These are phyloP conservation scores for Mucor irregularis DNA, from an alignment of 371 early-diverging fungal species.

Conservation along the genomic window DNA sequence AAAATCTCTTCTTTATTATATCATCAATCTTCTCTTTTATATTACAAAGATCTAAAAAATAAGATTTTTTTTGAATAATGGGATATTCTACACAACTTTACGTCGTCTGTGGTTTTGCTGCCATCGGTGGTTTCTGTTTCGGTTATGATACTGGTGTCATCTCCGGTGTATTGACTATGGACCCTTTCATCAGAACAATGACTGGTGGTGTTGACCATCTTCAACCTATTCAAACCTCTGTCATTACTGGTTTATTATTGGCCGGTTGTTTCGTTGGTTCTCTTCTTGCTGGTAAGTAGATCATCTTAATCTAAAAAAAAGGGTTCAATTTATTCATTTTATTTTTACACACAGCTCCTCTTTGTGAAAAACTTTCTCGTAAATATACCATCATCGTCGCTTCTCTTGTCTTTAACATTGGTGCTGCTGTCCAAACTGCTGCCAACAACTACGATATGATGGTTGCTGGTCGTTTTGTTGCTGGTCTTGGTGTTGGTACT, in stretches of 20 bases:
- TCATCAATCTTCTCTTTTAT: background rate
- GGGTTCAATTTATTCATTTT: background rate
- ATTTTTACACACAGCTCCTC: slow-evolving; percentile 24
- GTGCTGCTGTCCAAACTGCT: slow-evolving; percentile 57
- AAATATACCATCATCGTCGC: slow-evolving; percentile 41
- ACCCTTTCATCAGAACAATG: slow-evolving; percentile 43
- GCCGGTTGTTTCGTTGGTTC: slow-evolving; percentile 57
- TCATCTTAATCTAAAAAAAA: background rate
- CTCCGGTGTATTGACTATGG: slow-evolving; percentile 50
- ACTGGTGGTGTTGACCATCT: slow-evolving; percentile 23
- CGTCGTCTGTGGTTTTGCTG: slow-evolving; percentile 39
- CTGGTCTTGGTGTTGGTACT: slow-evolving; percentile 81
- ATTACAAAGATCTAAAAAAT: background rate
- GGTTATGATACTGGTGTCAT: slow-evolving; percentile 61
- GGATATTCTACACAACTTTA: slow-evolving; percentile 28
- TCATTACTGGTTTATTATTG: slow-evolving; percentile 44
- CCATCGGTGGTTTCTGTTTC: slow-evolving; percentile 55
- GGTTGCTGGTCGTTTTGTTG: slow-evolving; percentile 67
- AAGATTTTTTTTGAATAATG: slow-evolving; percentile 19
- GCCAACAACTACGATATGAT: slow-evolving; percentile 55
- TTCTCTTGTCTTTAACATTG: slow-evolving; percentile 35
- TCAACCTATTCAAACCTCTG: slow-evolving; percentile 44
- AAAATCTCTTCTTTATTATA: background rate
- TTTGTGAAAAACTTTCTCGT: slow-evolving; percentile 42
- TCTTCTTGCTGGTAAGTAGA: slow-evolving; percentile 39